Base-by-base conservation (phyloP, 2,329 filamentous ascomycete genomes). In the Colletotrichum sp. region DNA sequence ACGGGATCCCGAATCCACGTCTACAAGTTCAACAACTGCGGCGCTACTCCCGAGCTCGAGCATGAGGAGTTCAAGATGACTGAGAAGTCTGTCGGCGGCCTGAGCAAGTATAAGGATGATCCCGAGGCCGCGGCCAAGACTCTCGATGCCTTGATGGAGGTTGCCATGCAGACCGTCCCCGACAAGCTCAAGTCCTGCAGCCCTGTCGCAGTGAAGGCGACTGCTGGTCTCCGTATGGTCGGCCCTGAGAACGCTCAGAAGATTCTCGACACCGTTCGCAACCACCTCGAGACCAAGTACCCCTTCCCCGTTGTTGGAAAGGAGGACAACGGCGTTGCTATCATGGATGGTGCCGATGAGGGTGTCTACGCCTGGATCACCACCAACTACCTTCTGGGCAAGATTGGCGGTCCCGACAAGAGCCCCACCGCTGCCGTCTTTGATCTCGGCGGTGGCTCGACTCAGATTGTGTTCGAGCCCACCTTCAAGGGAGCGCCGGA, bases 311-410 rank as follows among this genome's bases (percentile, higher is more conserved):
- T 99, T 57, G 94, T 99, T 72, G 94, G 95, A 15, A 90, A 93
- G 78, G 95, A 95, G 81, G 93, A 96, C 80, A 93, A 94, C 71
- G 97, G 98, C 72, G 95, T 99, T 32, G 92, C 96, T 78, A 98
- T 99, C 84, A 99, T 99, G 97, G 96, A 98, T 81, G 97, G 97
- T 77, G 96, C 95, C 67, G 95, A 98, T 82, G 97, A 99, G 87
- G 97, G 97, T 83, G 96, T 99, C 34, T 99, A 98, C 83, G 98
- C 97, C 69, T 99, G 97, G 97, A 98, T 99, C 84, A 99, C 97
- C 8, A 97, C 96, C 79, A 99, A 99, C 90, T 99, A 99, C 86
- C 93, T 99, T 55, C 92, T 99, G 28, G 96, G 96, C 82, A 98
- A 98, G 88, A 98, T 99, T 85, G 97, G 97, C 75, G 94, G 95